Percentiles rank a stretch among this genome's conserved stretches.
Conservation (phyloP, 306 rosid genomes). For the apple (Malus domestica) region ASM211411v1 NC_041800.1:29529233-29529732, state of each 20-base stretch:
- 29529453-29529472: conserved; percentile 18
- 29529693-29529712: conserved; percentile 12
- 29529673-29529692: conserved; percentile 38
- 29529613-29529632: conserved; percentile 30
- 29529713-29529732: conserved; percentile 15
- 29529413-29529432: conserved; percentile 9
- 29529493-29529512: conserved; percentile 13
- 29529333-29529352: conserved; percentile 18
- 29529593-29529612: conserved; percentile 33
- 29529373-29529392: neutral
- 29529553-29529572: conserved; percentile 7
- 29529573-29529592: conserved; percentile 2
- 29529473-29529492: conserved; percentile 9
- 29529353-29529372: neutral
- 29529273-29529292: conserved; percentile 12
- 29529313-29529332: conserved; percentile 14
- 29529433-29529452: conserved; percentile 23
- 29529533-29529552: conserved; percentile 17
- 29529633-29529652: conserved; percentile 36
- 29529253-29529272: conserved; percentile 7
- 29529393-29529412: conserved; percentile 13
- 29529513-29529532: conserved; percentile 20
- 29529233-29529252: conserved; percentile 27
- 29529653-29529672: conserved; percentile 47
- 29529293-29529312: conserved; percentile 14